Conservation (phyloP, 768 basidiomycete genomes). For the Tylopilus sp. region DNA sequence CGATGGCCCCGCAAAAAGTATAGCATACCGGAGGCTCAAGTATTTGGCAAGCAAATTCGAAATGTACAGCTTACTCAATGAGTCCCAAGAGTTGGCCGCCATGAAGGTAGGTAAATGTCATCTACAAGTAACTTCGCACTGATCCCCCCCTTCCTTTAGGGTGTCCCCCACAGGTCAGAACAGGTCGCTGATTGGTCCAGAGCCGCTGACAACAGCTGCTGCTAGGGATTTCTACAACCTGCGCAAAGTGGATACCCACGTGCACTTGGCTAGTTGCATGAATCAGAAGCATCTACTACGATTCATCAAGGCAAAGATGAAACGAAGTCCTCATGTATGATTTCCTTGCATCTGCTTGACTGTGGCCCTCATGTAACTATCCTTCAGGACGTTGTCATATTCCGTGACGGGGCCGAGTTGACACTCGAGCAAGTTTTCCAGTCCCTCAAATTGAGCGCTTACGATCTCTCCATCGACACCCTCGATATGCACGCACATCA, state of each 20-base stretch:
- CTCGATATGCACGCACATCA: slow-evolving; percentile 99
- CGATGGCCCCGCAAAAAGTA: slow-evolving; percentile 94
- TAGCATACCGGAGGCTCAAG: slow-evolving; percentile 87
- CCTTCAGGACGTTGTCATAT: slow-evolving; percentile 87
- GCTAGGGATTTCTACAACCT: slow-evolving; percentile 97
- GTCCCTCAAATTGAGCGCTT: slow-evolving; percentile 90
- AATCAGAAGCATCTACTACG: slow-evolving; percentile 98
- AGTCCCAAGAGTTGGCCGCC: slow-evolving; percentile 89
- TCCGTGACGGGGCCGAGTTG: slow-evolving; percentile 86
- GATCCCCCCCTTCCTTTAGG: slow-evolving; percentile 15
- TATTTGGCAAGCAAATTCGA: slow-evolving; percentile 93
- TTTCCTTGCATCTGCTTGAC: not conserved
- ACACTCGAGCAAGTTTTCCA: slow-evolving; percentile 95
- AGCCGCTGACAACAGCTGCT: slow-evolving; percentile 1
- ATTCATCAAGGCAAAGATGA: slow-evolving; percentile 99
- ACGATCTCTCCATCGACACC: slow-evolving; percentile 97
- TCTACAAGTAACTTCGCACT: not conserved
- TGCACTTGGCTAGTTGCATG: slow-evolving; percentile 98
- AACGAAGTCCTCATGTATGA: slow-evolving; percentile 72
- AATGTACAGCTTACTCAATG: slow-evolving; percentile 89
- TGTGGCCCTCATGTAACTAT: not conserved
- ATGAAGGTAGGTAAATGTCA: slow-evolving; percentile 72
- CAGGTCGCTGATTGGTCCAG: not conserved
- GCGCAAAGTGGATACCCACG: slow-evolving; percentile 98
- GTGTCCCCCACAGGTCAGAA: slow-evolving; percentile 31